Conservation (phyloP, 2,329 filamentous ascomycete genomes). For the Paracamarosporium sp. region DNA sequence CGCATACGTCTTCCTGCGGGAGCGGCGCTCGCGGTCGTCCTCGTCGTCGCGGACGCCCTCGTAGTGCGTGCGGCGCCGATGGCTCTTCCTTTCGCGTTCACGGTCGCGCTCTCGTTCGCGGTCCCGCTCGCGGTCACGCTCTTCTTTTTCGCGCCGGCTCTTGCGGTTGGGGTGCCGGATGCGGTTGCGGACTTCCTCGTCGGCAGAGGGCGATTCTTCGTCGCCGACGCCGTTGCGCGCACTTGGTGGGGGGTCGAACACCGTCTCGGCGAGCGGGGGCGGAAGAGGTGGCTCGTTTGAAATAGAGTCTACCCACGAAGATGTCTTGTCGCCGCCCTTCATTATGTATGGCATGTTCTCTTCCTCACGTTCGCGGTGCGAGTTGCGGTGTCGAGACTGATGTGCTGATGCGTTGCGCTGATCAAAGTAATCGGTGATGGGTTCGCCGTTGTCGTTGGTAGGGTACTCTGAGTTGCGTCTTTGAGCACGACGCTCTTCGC, state of each 20-base stretch:
- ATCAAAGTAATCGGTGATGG: constrained; percentile 54
- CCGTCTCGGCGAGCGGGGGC: constrained; percentile 53
- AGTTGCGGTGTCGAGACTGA: constrained; percentile 35
- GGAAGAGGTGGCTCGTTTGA: constrained; percentile 55
- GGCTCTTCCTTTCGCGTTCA: constrained; percentile 34
- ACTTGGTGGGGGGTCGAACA: constrained; percentile 50
- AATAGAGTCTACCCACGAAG: constrained; percentile 57
- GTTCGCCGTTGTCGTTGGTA: constrained; percentile 42
- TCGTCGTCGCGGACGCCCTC: constrained; percentile 28
- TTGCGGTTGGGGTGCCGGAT: constrained; percentile 34
- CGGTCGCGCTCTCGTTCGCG: constrained; percentile 33
- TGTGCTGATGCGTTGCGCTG: constrained; percentile 45
- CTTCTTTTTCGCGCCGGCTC: constrained; percentile 37
- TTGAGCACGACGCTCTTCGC: constrained; percentile 51
- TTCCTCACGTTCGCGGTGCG: constrained; percentile 34
- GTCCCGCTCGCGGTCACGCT: constrained; percentile 31
- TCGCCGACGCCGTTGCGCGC: constrained; percentile 31
- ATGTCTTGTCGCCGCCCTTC: constrained; percentile 55
- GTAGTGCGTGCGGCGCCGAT: constrained; percentile 33
- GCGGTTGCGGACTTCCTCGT: constrained; percentile 47
- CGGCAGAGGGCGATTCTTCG: constrained; percentile 44
- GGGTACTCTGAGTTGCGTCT: constrained; percentile 47
- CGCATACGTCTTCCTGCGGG: constrained; percentile 38
- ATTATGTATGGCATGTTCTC: constrained; percentile 41
- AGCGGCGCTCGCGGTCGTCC: constrained; percentile 19